Evolutionary conservation across 192 early-diverging fungal genomes (phyloP).

Genomic region (Dispira simplex): DNA sequence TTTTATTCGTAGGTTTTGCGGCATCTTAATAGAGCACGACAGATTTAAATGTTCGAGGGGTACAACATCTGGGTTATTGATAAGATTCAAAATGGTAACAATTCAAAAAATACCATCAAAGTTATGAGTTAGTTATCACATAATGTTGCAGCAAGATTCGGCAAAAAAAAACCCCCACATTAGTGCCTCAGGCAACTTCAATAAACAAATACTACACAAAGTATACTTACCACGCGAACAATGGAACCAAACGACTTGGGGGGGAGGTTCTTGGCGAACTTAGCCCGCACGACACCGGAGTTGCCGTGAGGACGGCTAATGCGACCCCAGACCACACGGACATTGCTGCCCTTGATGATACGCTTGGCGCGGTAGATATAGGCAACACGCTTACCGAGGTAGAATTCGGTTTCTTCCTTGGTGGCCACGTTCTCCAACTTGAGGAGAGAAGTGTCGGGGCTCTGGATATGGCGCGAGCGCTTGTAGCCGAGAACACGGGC

Average conservation of each 20-base stretch:
- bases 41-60: too few relatives aligned
- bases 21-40: too few relatives aligned
- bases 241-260: conserved; percentile 83
- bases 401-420: conserved; percentile 84
- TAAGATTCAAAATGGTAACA: too few relatives aligned
- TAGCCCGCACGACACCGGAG: conserved; percentile 90
- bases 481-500: conserved; percentile 91
- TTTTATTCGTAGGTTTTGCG: too few relatives aligned
- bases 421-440: conserved; percentile 87
- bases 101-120: too few relatives aligned
- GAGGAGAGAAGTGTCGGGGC: conserved; percentile 80
- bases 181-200: too few relatives aligned
- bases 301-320: conserved; percentile 91
- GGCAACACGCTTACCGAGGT: conserved; percentile 97
- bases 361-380: conserved; percentile 93
- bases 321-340: conserved; percentile 97
- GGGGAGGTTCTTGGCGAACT: conserved; percentile 95
- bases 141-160: too few relatives aligned
- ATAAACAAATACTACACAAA: too few relatives aligned
- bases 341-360: conserved; percentile 74
- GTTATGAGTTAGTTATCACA: too few relatives aligned
- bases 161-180: too few relatives aligned
- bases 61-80: too few relatives aligned
- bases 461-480: conserved; percentile 83
- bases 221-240: conserved; percentile 71